Evolutionary conservation across 345 rosid genomes (phyloP).

Genomic region (Sisymbrium irio): DNA sequence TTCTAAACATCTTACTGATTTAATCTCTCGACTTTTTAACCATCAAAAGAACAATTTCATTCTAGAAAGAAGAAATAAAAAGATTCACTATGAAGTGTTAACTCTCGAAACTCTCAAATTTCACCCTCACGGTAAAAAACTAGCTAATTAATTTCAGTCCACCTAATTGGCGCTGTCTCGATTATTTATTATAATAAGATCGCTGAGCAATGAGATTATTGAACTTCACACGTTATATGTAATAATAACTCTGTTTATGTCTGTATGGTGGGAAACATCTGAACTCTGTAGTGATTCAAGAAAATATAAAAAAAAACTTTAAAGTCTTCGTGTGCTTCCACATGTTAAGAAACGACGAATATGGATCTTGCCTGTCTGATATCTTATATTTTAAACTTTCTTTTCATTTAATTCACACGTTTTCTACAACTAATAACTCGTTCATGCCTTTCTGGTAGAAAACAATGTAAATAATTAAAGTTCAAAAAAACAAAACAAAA

Average conservation of each 20-base stretch:
- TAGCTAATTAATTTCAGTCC: background rate
- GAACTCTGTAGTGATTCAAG: background rate
- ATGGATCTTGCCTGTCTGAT: conserved; percentile 20
- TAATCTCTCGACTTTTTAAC: background rate
- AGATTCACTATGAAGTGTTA: background rate
- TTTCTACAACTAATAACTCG: background rate
- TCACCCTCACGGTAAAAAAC: background rate
- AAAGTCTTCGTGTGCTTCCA: background rate
- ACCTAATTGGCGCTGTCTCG: conserved; percentile 2
- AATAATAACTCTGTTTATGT: conserved; percentile 9
- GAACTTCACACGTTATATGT: conserved; percentile 12
- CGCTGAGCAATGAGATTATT: background rate
- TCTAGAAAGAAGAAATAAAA: background rate
- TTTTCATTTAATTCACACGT: conserved; percentile 1
- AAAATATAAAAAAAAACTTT: background rate
- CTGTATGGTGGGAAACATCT: conserved; percentile 10
- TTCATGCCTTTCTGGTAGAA: background rate
- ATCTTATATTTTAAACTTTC: background rate
- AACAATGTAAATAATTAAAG: background rate
- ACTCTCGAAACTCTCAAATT: background rate
- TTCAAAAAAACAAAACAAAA: no score
- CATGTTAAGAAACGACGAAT: conserved; percentile 10
- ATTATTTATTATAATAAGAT: background rate
- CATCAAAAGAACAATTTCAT: background rate
- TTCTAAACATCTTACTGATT: background rate